phyloP scores from a whole-genome alignment of 495 filamentous ascomycete genomes.

The Aspergillus ostianus region DNA sequence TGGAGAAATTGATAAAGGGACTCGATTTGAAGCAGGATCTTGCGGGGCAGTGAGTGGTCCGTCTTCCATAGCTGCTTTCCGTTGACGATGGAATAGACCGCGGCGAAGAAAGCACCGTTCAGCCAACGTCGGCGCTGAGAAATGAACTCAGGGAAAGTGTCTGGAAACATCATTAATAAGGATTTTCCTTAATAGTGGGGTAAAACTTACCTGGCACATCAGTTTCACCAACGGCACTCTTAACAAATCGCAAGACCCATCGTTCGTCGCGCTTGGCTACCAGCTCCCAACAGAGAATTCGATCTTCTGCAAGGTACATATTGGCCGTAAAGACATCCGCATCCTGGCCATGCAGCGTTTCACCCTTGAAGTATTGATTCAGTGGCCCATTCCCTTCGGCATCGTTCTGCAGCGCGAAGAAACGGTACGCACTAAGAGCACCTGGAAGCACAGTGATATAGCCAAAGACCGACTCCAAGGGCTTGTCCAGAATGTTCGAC shows the following conservation, averaged over 20 bases:
- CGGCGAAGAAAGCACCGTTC: slow-evolving; percentile 98
- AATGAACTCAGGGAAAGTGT: slow-evolving; percentile 78
- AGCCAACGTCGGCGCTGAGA: slow-evolving; percentile 95
- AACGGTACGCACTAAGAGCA: slow-evolving; percentile 91
- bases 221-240: slow-evolving; percentile 91
- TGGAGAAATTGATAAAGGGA: slow-evolving; percentile 93
- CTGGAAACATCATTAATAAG: slow-evolving; percentile 14
- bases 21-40: slow-evolving; percentile 90
- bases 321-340: slow-evolving; percentile 99
- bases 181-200: too few species aligned
- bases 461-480: slow-evolving; percentile 93
- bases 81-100: slow-evolving; percentile 95
- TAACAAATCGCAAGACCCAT: slow-evolving; percentile 98
- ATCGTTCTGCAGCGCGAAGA: slow-evolving; percentile 96
- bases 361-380: slow-evolving; percentile 99
- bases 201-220: slow-evolving; percentile 80
- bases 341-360: slow-evolving; percentile 93
- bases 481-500: slow-evolving; percentile 98
- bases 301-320: slow-evolving; percentile 98
- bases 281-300: slow-evolving; percentile 98
- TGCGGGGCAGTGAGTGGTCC: slow-evolving; percentile 85
- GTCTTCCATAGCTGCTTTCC: slow-evolving; percentile 91
- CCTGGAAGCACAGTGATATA: slow-evolving; percentile 97
- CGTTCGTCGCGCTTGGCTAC: slow-evolving; percentile 92
- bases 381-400: slow-evolving; percentile 91